Evolutionary conservation across 306 rosid genomes (phyloP), one percentile per base, ranked within the genome.

Genomic region (Fragaria vesca): DNA sequence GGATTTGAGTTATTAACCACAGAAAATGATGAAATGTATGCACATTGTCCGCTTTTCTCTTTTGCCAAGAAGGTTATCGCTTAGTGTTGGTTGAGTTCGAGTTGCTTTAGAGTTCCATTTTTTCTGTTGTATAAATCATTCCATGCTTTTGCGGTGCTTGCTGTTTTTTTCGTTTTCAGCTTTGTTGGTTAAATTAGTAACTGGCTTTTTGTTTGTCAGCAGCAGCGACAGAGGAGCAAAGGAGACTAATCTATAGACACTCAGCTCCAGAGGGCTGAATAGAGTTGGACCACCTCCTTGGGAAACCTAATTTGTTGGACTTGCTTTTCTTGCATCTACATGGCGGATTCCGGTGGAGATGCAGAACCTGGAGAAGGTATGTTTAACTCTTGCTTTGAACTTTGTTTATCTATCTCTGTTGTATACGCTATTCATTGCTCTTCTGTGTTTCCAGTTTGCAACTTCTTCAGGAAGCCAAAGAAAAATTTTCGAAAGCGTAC

Each of bases 381-480:
- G 12, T 6, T 36, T 15, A 1, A 48, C 45, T 8, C 50, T 73
- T 50, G 32, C 54, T 45, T 20, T 24, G 12, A 12, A 1, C 4
- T 28, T 15, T 72, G 9, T 28, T 21, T 18, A 13, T 60, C 43
- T 15, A 17, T 66, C 40, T 24, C 16, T 10, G 16, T 43, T 78
- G 17, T 40, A 11, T 46, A 21, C 18, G 45, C 57, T 60, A 8
- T 10, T 21, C 11, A 58, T 78, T 75, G 43, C 8, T 69, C 45
- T 26, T 40, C 20, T 48, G n/a, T 40, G 38, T 69, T 75, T 78
- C 71, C 74, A 87, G 88, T 82, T 51, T 85, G 90, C 79, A 87
- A 81, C 74, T 87, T 87, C 80, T 82, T 87, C 78, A 82, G 69
- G 57, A 87, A 87, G 80, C 82, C 87, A 78, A 87, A 85, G 65